Evolutionary conservation across 306 rosid species (phyloP).

Genomic region (Cucurbita pepo): DNA sequence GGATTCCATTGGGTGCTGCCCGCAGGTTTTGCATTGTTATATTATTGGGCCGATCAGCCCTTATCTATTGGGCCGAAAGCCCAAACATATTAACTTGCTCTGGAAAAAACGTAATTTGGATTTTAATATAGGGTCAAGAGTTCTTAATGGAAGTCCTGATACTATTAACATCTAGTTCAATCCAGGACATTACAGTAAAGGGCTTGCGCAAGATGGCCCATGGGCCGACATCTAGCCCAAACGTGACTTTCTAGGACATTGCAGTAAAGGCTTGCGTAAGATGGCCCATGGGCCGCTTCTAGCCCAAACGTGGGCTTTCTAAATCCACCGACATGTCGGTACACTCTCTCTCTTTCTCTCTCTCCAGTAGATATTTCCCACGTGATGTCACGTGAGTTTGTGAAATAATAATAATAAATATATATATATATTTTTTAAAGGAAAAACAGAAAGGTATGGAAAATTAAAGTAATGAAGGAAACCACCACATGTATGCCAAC

Average conservation of each 20-base stretch:
- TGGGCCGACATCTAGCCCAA: constrained; percentile 1
- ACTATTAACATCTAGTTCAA: no score
- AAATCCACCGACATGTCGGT: background rate
- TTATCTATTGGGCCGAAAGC: background rate
- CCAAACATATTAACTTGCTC: background rate
- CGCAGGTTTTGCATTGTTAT: background rate
- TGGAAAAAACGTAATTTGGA: background rate
- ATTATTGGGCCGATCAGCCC: background rate
- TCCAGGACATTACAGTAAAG: background rate
- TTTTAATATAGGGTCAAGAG: background rate
- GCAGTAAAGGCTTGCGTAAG: background rate
- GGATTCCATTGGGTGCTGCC: background rate
- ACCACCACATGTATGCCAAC: background rate
- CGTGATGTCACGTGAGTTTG: background rate
- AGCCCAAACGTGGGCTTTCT: background rate
- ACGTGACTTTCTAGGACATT: no score
- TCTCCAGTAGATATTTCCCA: background rate
- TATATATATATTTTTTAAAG: background rate
- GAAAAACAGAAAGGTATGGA: background rate
- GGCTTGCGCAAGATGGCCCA: background rate
- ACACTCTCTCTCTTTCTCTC: background rate
- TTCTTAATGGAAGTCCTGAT: background rate
- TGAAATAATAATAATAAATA: no score
- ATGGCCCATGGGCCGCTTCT: constrained; percentile 1
- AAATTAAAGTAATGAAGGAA: background rate